Conservation (phyloP, 1,139 yeast species). For the Saccharomyces pastorianus region DNA sequence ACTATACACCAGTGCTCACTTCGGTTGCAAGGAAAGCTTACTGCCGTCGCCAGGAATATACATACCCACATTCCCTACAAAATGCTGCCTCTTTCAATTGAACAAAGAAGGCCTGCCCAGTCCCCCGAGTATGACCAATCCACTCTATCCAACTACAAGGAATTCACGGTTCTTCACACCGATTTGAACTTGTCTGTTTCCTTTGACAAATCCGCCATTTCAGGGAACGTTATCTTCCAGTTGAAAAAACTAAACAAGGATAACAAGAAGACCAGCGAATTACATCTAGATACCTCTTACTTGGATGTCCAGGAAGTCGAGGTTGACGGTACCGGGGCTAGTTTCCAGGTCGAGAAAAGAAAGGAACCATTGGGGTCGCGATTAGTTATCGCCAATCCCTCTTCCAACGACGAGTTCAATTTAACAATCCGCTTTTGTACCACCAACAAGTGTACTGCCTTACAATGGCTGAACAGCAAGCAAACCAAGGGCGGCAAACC, state of each 20-base stretch:
- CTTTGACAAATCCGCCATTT: constrained; percentile 46
- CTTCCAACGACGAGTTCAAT: constrained; percentile 21
- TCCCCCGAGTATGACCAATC: constrained; percentile 66
- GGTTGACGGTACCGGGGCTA: constrained; percentile 34
- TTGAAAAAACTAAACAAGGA: constrained; percentile 28
- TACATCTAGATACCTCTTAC: constrained; percentile 64
- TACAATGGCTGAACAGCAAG: constrained; percentile 72
- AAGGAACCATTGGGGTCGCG: constrained; percentile 64
- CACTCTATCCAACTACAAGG: constrained; percentile 61
- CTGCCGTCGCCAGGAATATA: not conserved
- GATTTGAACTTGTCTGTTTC: constrained; percentile 45
- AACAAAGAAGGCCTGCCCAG: constrained; percentile 33
- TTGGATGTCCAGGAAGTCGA: constrained; percentile 42
- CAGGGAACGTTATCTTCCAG: constrained; percentile 49
- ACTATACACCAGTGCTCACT: not conserved
- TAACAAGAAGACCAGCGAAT: constrained; percentile 21
- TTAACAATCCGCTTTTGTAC: constrained; percentile 53
- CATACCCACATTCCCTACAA: not conserved
- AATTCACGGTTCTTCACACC: constrained; percentile 46
- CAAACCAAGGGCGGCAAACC: constrained; percentile 83
- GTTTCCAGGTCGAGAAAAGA: constrained; percentile 41
- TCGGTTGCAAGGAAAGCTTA: not conserved
- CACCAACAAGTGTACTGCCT: constrained; percentile 69
- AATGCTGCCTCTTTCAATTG: constrained; percentile 20
- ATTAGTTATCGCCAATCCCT: constrained; percentile 35